These are phyloP conservation scores for Zygosaccharomyces pseudorouxii DNA, from an alignment of 805 yeast species.

Conservation along the genomic window DNA sequence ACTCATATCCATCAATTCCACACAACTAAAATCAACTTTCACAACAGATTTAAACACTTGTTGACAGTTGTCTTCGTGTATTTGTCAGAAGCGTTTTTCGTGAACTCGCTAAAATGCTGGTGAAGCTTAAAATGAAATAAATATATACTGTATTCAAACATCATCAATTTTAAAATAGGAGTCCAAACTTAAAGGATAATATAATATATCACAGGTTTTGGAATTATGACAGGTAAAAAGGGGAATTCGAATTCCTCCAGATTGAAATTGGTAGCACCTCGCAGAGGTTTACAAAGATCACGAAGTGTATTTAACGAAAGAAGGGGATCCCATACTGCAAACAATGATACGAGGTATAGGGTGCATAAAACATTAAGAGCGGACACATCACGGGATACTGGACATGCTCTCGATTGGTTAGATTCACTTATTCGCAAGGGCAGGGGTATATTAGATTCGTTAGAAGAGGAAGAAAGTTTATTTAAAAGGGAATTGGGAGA, in stretches of 20 bases:
- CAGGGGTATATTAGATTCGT: constrained; percentile 16
- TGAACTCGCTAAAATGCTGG: not conserved
- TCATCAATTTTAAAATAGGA: not conserved
- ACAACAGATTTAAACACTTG: not conserved
- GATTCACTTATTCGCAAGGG: constrained; percentile 25
- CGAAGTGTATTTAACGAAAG: constrained; percentile 9
- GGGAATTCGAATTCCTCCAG: not conserved
- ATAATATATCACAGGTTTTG: not conserved
- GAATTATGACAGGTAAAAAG: not conserved
- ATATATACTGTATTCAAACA: not conserved
- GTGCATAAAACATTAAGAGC: not conserved
- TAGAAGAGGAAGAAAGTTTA: constrained; percentile 14
- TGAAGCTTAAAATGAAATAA: not conserved
- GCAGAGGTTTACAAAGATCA: constrained; percentile 20
- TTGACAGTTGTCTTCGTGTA: constrained; percentile 1
- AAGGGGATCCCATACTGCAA: not conserved
- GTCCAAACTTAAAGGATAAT: not conserved
- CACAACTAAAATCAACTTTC: not conserved
- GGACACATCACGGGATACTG: constrained; percentile 1
- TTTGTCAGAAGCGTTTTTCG: constrained; percentile 1
- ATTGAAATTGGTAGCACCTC: constrained; percentile 19
- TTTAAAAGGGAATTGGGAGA: constrained; percentile 14
- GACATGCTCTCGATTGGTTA: constrained; percentile 20
- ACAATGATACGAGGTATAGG: not conserved
- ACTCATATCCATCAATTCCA: constrained; percentile 1